Evolutionary conservation across 768 basidiomycete species (phyloP), one percentile per base, ranked within the genome.

Genomic region (Hygrophorus pudorinus): DNA sequence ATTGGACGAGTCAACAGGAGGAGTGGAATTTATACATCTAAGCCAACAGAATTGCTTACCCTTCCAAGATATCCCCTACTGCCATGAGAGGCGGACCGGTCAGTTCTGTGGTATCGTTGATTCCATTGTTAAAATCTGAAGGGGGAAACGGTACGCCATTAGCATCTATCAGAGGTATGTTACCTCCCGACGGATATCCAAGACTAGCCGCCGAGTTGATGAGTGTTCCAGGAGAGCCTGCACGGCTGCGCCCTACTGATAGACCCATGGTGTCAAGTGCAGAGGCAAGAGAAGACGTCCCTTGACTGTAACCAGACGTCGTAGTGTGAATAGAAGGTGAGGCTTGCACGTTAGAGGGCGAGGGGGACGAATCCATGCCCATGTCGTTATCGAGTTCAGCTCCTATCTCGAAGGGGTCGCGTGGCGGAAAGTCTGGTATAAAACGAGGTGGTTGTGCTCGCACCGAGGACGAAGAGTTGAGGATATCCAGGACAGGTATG

Each of bases 61-160:
- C 70, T 57, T 69, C 71, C 32, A 81, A 62, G 55, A 76, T 72
- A 1, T 72, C 61, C 42, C 65, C 74, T 18, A 64, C 42, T 12
- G 21, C 5, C 12, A 42, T 9, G 3, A 20, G 10, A 5, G 13
- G 31, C 14, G 16, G 63, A 18, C 72, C 66, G 6, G 55, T 52
- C 42, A 59, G 58, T 41, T 59, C 56, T 12, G 49, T 48, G 11
- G 55, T 11, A 54, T 42, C 6, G 46, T 42, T 13, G 59, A 56
- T 12, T 20, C 35, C 43, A 36, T 35, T 47, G 59, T 60, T 31
- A 52, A 39, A 12, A 45, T 53, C 56, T 18, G 52, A 20, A 30
- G 52, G 48, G 31, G 52, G 44, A 42, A 53, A 60, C 12, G 48
- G 27, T 24, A 57, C 41, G 48, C 34, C 37, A 20, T 52, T 56